Conservation (phyloP, 1,284 basidiomycete genomes). For the Heterobasidion irregulare region DNA sequence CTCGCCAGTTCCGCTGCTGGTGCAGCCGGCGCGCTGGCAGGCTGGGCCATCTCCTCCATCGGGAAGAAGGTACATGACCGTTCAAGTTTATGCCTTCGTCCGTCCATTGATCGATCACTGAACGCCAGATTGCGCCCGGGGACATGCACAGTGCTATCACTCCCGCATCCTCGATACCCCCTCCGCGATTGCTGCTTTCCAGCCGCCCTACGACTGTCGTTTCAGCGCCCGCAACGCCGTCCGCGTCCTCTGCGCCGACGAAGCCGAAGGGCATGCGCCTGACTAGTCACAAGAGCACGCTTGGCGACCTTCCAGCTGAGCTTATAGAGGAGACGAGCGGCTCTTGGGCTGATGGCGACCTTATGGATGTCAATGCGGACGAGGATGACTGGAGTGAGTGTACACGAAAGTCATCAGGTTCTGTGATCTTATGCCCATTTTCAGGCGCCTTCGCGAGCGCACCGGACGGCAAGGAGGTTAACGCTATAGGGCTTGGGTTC, state of each 20-base stretch:
- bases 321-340: constrained; percentile 55
- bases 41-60: constrained; percentile 89
- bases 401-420: neutral
- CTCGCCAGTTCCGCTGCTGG: constrained; percentile 83
- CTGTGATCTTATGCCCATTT: constrained; percentile 2
- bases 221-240: constrained; percentile 9
- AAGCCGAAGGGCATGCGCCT: constrained; percentile 62
- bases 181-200: constrained; percentile 9
- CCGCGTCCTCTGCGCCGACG: constrained; percentile 17
- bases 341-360: constrained; percentile 62
- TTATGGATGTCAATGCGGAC: constrained; percentile 90
- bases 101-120: neutral
- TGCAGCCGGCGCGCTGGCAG: constrained; percentile 83
- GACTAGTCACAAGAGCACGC: constrained; percentile 43
- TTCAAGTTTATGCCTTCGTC: neutral
- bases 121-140: constrained; percentile 49
- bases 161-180: constrained; percentile 6
- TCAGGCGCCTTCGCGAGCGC: constrained; percentile 81
- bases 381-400: constrained; percentile 85
- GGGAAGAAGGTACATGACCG: constrained; percentile 53
- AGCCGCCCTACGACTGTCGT: constrained; percentile 6
- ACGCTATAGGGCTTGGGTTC: constrained; percentile 14
- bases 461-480: constrained; percentile 21
- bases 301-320: constrained; percentile 34
- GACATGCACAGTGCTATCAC: constrained; percentile 45